Conservation (phyloP, 768 basidiomycete genomes). For the Epithele typhae region DNA sequence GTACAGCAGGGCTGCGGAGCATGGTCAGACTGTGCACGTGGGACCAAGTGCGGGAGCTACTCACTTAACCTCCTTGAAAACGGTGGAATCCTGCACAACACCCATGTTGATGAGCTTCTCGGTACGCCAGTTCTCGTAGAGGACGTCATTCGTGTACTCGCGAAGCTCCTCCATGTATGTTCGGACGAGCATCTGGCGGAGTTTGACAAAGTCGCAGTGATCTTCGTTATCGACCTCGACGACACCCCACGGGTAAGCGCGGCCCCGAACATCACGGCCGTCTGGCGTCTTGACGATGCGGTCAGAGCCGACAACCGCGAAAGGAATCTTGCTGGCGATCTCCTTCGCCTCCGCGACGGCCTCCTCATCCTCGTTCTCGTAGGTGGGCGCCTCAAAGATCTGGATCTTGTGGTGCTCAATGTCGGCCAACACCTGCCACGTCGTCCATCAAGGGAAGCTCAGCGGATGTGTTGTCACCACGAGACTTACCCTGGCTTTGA, state of each 20-base stretch:
- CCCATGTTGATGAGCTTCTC: conserved; percentile 97
- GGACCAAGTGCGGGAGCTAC: conserved; percentile 31
- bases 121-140: conserved; percentile 98
- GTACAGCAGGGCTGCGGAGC: conserved; percentile 77
- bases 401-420: conserved; percentile 94
- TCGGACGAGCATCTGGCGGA: conserved; percentile 97
- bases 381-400: conserved; percentile 96
- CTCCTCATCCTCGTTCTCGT: conserved; percentile 99
- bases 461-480: conserved; percentile 4
- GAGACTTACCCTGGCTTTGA: conserved; percentile 81
- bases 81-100: conserved; percentile 93
- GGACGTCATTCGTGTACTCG: conserved; percentile 92
- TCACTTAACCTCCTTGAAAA: conserved; percentile 99
- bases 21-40: too few relatives aligned
- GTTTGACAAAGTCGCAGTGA: conserved; percentile 99
- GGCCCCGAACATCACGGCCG: conserved; percentile 90
- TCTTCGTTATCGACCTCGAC: conserved; percentile 99
- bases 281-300: conserved; percentile 75
- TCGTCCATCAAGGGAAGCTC: neutral
- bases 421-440: conserved; percentile 76
- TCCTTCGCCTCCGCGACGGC: conserved; percentile 96
- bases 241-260: conserved; percentile 97
- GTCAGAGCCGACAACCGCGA: conserved; percentile 96
- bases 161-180: conserved; percentile 99
- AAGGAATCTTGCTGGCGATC: conserved; percentile 97